Conservation (phyloP, 176 grass and related monocot genomes). For the Triticum turgidum region DNA sequence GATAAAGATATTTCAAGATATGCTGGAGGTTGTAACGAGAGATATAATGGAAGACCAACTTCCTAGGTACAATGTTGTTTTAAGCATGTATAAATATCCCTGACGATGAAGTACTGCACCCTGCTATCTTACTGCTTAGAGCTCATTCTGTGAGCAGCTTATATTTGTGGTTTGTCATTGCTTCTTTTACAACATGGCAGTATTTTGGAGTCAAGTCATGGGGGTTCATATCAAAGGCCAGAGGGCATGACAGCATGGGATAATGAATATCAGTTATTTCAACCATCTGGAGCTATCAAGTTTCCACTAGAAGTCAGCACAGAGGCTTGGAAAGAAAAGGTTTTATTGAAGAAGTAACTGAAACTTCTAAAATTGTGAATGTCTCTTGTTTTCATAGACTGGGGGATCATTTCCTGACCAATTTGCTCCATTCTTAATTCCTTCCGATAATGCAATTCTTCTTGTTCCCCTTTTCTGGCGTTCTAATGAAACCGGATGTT, state of each 20-base stretch:
- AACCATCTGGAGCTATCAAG: conserved; percentile 78
- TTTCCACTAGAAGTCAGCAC: conserved; percentile 62
- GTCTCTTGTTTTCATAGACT: neutral
- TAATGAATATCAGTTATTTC: conserved; percentile 68
- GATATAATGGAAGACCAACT: conserved; percentile 95
- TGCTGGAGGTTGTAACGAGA: conserved; percentile 90
- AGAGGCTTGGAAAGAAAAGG: conserved; percentile 90
- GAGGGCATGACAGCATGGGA: conserved; percentile 50
- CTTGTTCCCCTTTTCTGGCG: neutral
- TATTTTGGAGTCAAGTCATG: conserved; percentile 69
- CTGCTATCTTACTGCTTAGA: conserved; percentile 24
- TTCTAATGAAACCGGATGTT: neutral
- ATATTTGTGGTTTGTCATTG: conserved; percentile 25
- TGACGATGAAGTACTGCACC: conserved; percentile 12
- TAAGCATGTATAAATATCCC: conserved; percentile 36
- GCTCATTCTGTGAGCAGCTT: conserved; percentile 9
- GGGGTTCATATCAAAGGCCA: conserved; percentile 56
- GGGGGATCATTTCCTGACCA: neutral
- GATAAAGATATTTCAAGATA: conserved; percentile 90
- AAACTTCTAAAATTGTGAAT: neutral
- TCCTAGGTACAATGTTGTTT: conserved; percentile 48
- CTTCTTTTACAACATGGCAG: conserved; percentile 53
- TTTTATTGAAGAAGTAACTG: conserved; percentile 25
- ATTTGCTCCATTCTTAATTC: conserved; percentile 26
- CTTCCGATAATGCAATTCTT: conserved; percentile 1